Conservation (phyloP, 1,284 basidiomycete species). For the Pyrrhoderma noxium region DNA sequence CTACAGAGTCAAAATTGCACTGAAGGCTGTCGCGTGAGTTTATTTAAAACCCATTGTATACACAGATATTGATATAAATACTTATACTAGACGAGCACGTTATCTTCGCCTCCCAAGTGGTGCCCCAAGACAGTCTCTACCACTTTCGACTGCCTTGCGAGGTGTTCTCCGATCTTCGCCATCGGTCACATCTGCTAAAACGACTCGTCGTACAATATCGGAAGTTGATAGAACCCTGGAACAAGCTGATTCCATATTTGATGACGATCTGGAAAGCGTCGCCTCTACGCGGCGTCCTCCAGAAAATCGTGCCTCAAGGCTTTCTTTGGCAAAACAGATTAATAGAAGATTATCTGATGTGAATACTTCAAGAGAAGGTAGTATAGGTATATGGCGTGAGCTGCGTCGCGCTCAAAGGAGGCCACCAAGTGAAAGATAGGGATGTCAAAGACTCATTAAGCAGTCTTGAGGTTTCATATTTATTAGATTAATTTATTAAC, state of each 20-base stretch:
- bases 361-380: not conserved
- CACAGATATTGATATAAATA: constrained; percentile 19
- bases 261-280: constrained; percentile 6
- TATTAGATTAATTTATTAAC: constrained; percentile 17
- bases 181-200: constrained; percentile 13
- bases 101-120: constrained; percentile 58
- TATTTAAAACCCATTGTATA: not conserved
- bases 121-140: constrained; percentile 15
- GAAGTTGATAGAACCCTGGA: constrained; percentile 2
- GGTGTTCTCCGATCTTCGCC: constrained; percentile 10
- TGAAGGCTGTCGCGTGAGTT: constrained; percentile 74
- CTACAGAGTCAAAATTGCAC: constrained; percentile 60
- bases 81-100: constrained; percentile 43
- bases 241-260: not conserved
- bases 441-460: not conserved
- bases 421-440: constrained; percentile 6
- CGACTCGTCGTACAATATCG: constrained; percentile 8
- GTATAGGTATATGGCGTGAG: constrained; percentile 12
- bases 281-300: constrained; percentile 5
- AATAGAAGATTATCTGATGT: not conserved
- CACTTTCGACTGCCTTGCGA: constrained; percentile 11
- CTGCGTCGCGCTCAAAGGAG: constrained; percentile 11
- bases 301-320: constrained; percentile 7
- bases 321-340: constrained; percentile 1
- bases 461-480: constrained; percentile 4